Base-by-base conservation (phyloP, 1,139 yeast genomes). In the Suhomyces bolitotheri region DNA sequence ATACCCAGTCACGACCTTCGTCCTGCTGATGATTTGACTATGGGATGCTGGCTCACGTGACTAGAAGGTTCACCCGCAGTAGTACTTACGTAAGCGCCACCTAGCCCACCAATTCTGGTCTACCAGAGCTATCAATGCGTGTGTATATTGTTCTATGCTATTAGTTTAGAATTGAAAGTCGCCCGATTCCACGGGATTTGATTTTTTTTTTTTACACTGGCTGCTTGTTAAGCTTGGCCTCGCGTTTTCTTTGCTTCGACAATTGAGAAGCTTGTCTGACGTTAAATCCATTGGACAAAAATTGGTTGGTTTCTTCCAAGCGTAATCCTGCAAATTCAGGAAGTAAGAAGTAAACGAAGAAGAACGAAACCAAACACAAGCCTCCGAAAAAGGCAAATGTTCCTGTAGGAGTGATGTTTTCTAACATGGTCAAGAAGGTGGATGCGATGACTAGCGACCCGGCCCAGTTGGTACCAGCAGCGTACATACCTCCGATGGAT, bases 391-490 rank as follows among this genome's bases (percentile, higher is more conserved):
- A 78, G 7, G 90, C 78, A 63, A 90, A 92, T 0, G 98, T 90
- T 23, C 97, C 97, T 0, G 96, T 80, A 25, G 97, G 97, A 2
- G 97, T 88, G 46, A 90, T 89, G 46, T 80, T 84, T 58, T 85
- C 79, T 68, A 90, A 75, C 97, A 90, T 90, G 19, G 97, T 89
- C 58, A 92, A 73, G 64, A 89, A 90, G 1, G 97, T 86, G 3
- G 96, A 77, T 1, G 97, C 87, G 56, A 90, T 86, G 27, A 88
- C 84, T 52, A 92, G 70, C 19, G 96, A 88, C 34, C 97, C 97
- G 10, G 89, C 80, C 98, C 98, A 92, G 67, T 92, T 92, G 29
- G 92, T 82, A 19, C 90, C 88, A n/a, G 97, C 86, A 3, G 97
- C 90, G 51, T 79, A 82, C 48, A 95, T 85, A 2, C 89, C 82